Evolutionary conservation across 305 asterid species (phyloP).

Genomic region (Solanum aculeatissimum): DNA sequence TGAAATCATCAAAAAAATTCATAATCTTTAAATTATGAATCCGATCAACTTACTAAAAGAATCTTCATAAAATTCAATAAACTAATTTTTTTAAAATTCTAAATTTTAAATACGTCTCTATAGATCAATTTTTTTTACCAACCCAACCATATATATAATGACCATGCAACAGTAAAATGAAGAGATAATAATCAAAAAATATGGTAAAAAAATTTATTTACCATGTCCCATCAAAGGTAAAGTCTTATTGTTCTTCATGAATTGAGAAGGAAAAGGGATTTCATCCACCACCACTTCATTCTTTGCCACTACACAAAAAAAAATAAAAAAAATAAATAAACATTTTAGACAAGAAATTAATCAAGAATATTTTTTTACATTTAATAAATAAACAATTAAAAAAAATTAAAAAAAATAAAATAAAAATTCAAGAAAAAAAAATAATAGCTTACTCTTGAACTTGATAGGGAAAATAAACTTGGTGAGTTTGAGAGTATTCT

Average conservation of each 20-base stretch:
- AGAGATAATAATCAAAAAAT: background rate
- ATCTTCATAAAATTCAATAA: background rate
- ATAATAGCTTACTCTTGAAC: background rate
- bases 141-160: background rate
- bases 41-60: background rate
- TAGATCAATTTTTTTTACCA: background rate
- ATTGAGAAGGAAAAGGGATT: constrained; percentile 18
- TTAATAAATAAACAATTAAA: background rate
- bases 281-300: constrained; percentile 30
- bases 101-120: background rate
- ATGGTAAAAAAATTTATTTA: background rate
- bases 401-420: background rate
- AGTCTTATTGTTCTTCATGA: constrained; percentile 7
- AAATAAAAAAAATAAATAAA: background rate
- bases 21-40: background rate
- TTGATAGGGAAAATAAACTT: background rate
- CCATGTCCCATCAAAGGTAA: constrained; percentile 34
- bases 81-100: background rate
- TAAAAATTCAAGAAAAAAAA: background rate
- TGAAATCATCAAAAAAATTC: background rate
- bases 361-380: background rate
- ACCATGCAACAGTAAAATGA: background rate
- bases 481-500: background rate
- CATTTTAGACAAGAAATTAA: background rate
- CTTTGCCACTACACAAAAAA: constrained; percentile 18